These are phyloP conservation scores for Mortierella sp. DNA, from an alignment of 371 early-diverging fungal species.

Conservation along the genomic window DNA sequence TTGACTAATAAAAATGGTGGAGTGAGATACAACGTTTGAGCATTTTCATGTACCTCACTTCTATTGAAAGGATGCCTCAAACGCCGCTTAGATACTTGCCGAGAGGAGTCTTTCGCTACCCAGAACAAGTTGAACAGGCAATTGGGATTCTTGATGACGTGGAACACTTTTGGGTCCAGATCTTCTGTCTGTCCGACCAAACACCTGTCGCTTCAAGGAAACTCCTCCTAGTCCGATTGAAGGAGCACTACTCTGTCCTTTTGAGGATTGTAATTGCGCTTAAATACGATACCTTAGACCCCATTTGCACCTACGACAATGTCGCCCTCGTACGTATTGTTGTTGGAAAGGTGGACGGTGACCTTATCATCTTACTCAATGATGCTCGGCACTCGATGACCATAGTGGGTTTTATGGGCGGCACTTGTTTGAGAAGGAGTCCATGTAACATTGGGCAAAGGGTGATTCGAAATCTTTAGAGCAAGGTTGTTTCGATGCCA, in stretches of 20 bases:
- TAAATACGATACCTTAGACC: constrained; percentile 18
- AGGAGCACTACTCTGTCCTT: not conserved
- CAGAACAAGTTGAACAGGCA: not conserved
- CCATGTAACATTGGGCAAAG: constrained; percentile 8
- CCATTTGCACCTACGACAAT: constrained; percentile 20
- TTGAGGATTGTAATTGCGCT: not conserved
- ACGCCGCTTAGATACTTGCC: not conserved
- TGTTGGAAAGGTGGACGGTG: not conserved
- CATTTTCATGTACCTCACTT: not conserved
- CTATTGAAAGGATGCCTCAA: not conserved
- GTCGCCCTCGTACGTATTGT: not conserved
- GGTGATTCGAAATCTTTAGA: not conserved
- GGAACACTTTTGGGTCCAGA: constrained; percentile 8
- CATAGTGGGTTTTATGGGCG: constrained; percentile 10
- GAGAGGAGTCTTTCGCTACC: constrained; percentile 8
- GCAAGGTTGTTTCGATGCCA: not conserved
- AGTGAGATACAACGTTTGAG: not conserved
- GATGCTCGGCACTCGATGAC: constrained; percentile 4
- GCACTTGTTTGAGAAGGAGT: constrained; percentile 16
- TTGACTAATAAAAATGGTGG: not conserved
- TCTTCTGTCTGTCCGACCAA: constrained; percentile 15
- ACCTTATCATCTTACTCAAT: not conserved
- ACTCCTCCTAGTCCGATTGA: not conserved
- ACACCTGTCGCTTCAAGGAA: constrained; percentile 11
- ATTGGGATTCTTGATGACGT: not conserved